These are phyloP conservation scores for Blastobotrys buckinghamii DNA, from an alignment of 1,139 yeast genomes.

Conservation along the genomic window DNA sequence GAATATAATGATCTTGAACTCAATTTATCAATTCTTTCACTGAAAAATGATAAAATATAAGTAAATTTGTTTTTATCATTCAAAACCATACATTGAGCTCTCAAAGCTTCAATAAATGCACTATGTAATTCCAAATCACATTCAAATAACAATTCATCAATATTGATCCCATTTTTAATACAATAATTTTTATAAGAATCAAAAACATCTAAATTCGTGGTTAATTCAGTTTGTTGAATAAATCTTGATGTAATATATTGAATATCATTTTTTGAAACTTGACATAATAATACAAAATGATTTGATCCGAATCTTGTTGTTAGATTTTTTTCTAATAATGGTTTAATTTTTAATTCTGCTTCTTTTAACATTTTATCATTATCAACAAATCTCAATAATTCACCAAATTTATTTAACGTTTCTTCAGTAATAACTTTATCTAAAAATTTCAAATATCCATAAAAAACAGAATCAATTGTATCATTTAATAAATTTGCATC, in stretches of 20 bases:
- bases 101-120: constrained; percentile 6
- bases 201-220: background rate
- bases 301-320: background rate
- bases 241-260: constrained; percentile 7
- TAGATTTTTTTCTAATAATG: background rate
- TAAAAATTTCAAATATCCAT: constrained; percentile 4
- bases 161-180: background rate
- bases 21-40: constrained; percentile 1
- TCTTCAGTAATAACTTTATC: background rate
- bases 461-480: background rate
- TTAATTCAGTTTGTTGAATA: background rate
- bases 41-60: constrained; percentile 1
- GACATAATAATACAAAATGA: background rate
- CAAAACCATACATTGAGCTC: constrained; percentile 3
- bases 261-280: background rate
- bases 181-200: background rate
- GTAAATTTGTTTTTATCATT: constrained; percentile 7
- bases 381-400: background rate
- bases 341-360: background rate
- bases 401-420: constrained; percentile 1
- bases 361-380: background rate
- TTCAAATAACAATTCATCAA: background rate
- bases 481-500: background rate
- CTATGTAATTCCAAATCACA: background rate
- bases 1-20: constrained; percentile 1